Percentiles rank a stretch among this genome's conserved stretches.
Evolutionary conservation across 495 filamentous ascomycete genomes (phyloP).

Genomic region (Pyrenula aspistea): DNA sequence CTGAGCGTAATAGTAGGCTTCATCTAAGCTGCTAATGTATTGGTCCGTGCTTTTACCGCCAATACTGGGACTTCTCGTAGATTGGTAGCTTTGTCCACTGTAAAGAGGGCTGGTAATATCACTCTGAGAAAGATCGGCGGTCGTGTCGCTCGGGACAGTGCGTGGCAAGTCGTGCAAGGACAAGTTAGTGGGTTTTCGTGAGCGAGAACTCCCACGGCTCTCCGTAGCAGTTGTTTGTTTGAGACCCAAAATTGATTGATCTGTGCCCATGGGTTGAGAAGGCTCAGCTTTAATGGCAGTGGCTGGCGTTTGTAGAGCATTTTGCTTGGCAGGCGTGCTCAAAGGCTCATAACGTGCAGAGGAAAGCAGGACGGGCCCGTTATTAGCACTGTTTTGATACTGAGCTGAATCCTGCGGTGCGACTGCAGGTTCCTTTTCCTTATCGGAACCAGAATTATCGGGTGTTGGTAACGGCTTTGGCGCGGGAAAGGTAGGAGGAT

Average conservation of each 20-base stretch:
- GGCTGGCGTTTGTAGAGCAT: conserved; percentile 38
- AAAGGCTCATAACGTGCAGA: conserved; percentile 38
- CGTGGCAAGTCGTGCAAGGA: conserved; percentile 58
- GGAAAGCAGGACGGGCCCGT: conserved; percentile 28
- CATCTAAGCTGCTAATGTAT: conserved; percentile 78
- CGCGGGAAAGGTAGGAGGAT: conserved; percentile 32
- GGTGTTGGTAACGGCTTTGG: conserved; percentile 25
- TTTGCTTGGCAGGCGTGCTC: conserved; percentile 23
- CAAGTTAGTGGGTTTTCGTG: conserved; percentile 71
- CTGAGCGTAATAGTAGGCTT: conserved; percentile 52
- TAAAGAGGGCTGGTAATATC: conserved; percentile 35
- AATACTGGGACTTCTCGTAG: conserved; percentile 38
- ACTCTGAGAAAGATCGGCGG: conserved; percentile 1
- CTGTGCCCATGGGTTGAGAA: conserved; percentile 25
- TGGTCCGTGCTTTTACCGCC: conserved; percentile 63
- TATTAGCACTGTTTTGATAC: conserved; percentile 13
- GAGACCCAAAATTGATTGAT: not conserved
- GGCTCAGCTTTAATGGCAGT: conserved; percentile 19
- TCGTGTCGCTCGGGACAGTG: conserved; percentile 18
- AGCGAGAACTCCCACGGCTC: conserved; percentile 34
- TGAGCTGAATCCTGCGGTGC: conserved; percentile 19
- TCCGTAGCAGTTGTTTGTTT: not conserved
- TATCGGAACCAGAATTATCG: conserved; percentile 36
- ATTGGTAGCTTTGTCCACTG: conserved; percentile 33
- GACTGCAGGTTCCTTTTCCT: conserved; percentile 22